A percentile compares a stretch with the other conserved stretches of the same genome.
Evolutionary conservation across 495 filamentous ascomycete species (phyloP).

Genomic region (Podospora tetraspora): DNA sequence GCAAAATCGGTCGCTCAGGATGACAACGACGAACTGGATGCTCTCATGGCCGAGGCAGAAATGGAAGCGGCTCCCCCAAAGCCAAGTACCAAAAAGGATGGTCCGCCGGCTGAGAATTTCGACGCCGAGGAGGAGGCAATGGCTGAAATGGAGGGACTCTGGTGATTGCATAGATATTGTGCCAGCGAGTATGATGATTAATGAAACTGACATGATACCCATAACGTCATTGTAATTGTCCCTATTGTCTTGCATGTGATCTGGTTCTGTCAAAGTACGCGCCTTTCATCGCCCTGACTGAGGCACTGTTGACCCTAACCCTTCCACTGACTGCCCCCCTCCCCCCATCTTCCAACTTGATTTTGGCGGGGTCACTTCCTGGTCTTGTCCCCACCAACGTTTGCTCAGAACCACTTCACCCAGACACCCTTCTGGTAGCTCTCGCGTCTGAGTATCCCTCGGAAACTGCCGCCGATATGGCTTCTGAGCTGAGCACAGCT

Average conservation of each 20-base stretch:
- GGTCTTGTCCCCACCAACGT: background rate
- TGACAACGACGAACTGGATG: conserved; percentile 37
- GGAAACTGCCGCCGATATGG: conserved; percentile 27
- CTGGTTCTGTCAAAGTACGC: background rate
- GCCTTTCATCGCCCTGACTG: background rate
- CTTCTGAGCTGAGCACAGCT: conserved; percentile 35
- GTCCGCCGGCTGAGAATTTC: conserved; percentile 21
- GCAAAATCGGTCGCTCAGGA: background rate
- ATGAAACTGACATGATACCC: background rate
- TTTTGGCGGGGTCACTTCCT: conserved; percentile 19
- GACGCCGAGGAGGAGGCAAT: conserved; percentile 63
- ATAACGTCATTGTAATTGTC: background rate
- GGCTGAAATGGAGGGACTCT: conserved; percentile 59
- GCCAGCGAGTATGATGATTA: background rate
- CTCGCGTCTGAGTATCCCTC: background rate
- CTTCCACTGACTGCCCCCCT: conserved; percentile 2
- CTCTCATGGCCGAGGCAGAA: conserved; percentile 44
- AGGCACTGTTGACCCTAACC: conserved; percentile 1
- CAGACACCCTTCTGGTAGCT: background rate
- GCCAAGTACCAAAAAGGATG: background rate
- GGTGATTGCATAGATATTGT: conserved; percentile 34
- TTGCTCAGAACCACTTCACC: conserved; percentile 1
- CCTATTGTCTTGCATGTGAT: background rate
- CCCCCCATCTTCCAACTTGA: conserved; percentile 14
- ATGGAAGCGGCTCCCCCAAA: conserved; percentile 9